Evolutionary conservation across 2,329 filamentous ascomycete species (phyloP).

Genomic region (Pseudogymnoascus sp.): DNA sequence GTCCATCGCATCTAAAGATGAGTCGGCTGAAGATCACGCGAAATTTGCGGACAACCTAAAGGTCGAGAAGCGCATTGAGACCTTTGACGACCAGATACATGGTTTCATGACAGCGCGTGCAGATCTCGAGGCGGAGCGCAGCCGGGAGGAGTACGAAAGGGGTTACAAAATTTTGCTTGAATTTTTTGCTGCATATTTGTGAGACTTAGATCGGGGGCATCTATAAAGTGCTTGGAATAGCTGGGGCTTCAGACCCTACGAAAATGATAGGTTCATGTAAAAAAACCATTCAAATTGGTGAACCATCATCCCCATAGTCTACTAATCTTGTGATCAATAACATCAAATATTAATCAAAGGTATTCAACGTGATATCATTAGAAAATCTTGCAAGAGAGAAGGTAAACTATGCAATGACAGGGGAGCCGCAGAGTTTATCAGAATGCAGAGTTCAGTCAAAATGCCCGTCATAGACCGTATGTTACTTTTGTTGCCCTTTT

Average conservation of each 20-base stretch:
- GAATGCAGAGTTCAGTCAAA: background rate
- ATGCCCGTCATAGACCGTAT: background rate
- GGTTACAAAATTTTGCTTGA: slow-evolving; percentile 40
- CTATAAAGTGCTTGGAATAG: background rate
- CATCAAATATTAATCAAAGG: background rate
- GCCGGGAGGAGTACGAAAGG: slow-evolving; percentile 40
- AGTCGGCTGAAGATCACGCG: slow-evolving; percentile 37
- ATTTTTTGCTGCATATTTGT: slow-evolving; percentile 38
- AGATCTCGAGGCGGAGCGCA: slow-evolving; percentile 38
- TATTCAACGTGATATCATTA: background rate
- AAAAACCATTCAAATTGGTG: background rate
- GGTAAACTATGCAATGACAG: background rate
- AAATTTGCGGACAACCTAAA: slow-evolving; percentile 38
- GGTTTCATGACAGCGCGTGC: slow-evolving; percentile 53
- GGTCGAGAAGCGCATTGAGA: slow-evolving; percentile 41
- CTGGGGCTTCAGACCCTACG: background rate
- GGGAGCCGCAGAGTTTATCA: background rate
- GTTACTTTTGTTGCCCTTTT: background rate
- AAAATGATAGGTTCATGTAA: background rate
- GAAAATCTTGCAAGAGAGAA: background rate
- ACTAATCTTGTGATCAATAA: background rate
- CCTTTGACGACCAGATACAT: slow-evolving; percentile 44
- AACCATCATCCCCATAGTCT: background rate
- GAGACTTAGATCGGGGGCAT: background rate
- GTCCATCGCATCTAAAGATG: slow-evolving; percentile 43